These are phyloP conservation scores for Pleochaeta shiraiana DNA, from an alignment of 2,329 filamentous ascomycete species.

Conservation along the genomic window DNA sequence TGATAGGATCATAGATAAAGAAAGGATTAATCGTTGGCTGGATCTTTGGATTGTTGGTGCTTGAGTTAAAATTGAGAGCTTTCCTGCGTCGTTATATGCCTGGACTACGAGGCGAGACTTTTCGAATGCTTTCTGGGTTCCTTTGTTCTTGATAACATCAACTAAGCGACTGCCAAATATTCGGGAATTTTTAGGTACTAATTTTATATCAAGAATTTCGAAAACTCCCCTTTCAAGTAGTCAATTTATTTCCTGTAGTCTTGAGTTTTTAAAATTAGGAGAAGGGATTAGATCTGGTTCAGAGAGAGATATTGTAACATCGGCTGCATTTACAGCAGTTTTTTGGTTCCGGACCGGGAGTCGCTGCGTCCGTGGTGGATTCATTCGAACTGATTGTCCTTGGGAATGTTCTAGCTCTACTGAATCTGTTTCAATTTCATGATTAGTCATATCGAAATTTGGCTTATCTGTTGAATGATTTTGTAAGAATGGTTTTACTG, in stretches of 20 bases:
- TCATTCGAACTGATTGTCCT: not conserved
- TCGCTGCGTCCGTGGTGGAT: not conserved
- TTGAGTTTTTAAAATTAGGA: not conserved
- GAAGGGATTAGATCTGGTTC: not conserved
- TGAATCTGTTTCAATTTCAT: too few relatives aligned
- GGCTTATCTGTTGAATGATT: too few relatives aligned
- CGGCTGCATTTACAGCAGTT: not conserved
- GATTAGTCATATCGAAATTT: too few relatives aligned
- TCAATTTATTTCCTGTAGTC: constrained; percentile 2
- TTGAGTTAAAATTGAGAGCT: constrained; percentile 5
- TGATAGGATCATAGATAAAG: not conserved
- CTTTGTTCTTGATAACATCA: constrained; percentile 7
- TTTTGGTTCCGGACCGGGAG: too few relatives aligned
- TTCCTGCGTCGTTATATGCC: constrained; percentile 7
- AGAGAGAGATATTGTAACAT: not conserved
- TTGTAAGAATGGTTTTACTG: not conserved
- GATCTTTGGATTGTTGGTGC: not conserved
- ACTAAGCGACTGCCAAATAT: constrained; percentile 7
- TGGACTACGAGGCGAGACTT: constrained; percentile 5
- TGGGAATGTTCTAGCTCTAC: too few relatives aligned
- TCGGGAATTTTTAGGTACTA: not conserved
- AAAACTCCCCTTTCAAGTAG: constrained; percentile 1
- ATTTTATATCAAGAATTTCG: not conserved
- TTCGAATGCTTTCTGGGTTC: constrained; percentile 4
- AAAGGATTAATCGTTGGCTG: not conserved